Base-by-base conservation (phyloP, 164 flowering plant species). In the Chloranthus sessilifolius region DNA sequence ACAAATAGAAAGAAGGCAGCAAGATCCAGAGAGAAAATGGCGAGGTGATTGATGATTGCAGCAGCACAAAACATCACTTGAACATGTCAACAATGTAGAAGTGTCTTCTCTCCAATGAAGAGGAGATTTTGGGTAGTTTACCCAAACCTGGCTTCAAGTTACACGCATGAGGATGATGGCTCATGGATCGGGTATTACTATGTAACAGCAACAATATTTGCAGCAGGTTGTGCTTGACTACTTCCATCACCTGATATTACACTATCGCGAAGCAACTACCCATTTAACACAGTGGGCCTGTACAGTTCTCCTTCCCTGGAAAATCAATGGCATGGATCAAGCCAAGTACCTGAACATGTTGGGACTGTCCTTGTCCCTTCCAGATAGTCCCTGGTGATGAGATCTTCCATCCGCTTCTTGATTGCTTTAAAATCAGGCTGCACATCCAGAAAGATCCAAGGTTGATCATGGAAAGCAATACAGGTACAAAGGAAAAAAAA, bases 371-470 rank as follows among this genome's bases (percentile, higher is more conserved):
- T 75, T 82, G 70, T 86, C 97, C 43, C 97, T 75, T 84, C 94
- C 59, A 90, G 62, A 67, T 86, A 86, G 50, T 90, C 97, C 9
- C 95, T 73, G 5, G 90, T 76, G 49, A 90, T 84, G 63, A 85
- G 59, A 60, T 85, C 89, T 59, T 85, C 89, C 25, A 85, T 85
- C 61, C 89, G 58, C 69, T 85, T 85, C 74, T 85, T 85, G 47
- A 85, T 85, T 39, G 84, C 83, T 66, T 82, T 85, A 53, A 85
- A 69, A 59, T 85, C 95, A 52, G 95, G 89, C 95, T 85, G 80
- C 67, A 71, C 15, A 63, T 47, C 22, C 35, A 54, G 27, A 51
- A 27, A 25, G 19, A n/a, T n/a, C n/a, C n/a, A n/a, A n/a, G n/a
- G n/a, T n/a, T n/a, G n/a, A n/a, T 24, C 28, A 25, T 51, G n/a